Evolutionary conservation across 495 filamentous ascomycete genomes (phyloP).

Genomic region (Penicillium simplicissimum): DNA sequence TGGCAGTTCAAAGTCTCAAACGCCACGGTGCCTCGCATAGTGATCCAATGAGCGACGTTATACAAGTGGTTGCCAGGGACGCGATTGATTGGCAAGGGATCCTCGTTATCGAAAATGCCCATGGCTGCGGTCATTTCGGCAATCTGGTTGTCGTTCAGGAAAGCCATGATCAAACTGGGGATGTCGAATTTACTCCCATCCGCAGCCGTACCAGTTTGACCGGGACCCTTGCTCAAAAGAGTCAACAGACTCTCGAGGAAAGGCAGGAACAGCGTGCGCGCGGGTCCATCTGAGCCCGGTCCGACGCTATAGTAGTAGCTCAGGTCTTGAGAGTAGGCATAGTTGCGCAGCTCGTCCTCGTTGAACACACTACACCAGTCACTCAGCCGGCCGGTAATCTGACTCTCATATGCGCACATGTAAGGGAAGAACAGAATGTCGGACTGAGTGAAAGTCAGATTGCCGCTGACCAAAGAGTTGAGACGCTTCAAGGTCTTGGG

Average conservation of each 20-base stretch:
- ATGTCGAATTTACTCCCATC: slow-evolving; percentile 41
- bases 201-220: slow-evolving; percentile 37
- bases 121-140: slow-evolving; percentile 54
- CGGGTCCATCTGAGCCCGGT: slow-evolving; percentile 49
- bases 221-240: slow-evolving; percentile 47
- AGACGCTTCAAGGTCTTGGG: slow-evolving; percentile 52
- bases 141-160: slow-evolving; percentile 61
- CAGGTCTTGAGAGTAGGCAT: slow-evolving; percentile 61
- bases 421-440: slow-evolving; percentile 58
- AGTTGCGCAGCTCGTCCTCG: slow-evolving; percentile 51
- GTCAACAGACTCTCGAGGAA: slow-evolving; percentile 50
- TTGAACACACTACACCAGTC: slow-evolving; percentile 57
- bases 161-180: slow-evolving; percentile 52
- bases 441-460: slow-evolving; percentile 48
- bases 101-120: slow-evolving; percentile 54
- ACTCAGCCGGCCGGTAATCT: slow-evolving; percentile 54
- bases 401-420: slow-evolving; percentile 61
- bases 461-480: slow-evolving; percentile 47
- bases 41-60: slow-evolving; percentile 42
- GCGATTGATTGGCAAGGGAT: slow-evolving; percentile 38
- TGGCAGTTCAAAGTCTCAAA: slow-evolving; percentile 52
- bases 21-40: slow-evolving; percentile 57
- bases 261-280: slow-evolving; percentile 48
- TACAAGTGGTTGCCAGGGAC: slow-evolving; percentile 30
- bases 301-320: slow-evolving; percentile 61